Evolutionary conservation across 2,329 filamentous ascomycete species (phyloP).

Genomic region (Geosmithia putterillii): DNA sequence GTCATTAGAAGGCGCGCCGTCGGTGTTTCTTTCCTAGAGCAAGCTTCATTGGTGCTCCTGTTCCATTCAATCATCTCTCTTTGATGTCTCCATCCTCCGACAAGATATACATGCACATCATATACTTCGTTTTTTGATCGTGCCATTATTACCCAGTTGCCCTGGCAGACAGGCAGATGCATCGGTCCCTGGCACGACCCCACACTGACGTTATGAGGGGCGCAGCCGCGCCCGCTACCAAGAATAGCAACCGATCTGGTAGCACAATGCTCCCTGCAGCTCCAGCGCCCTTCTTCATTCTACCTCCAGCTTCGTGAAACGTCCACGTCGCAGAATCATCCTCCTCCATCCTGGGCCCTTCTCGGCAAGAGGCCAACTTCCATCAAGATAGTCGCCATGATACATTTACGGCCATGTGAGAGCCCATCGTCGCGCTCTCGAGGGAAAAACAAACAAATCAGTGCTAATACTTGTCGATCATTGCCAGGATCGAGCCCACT

Average conservation of each 20-base stretch:
- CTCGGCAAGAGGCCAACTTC: no score
- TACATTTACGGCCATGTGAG: neutral
- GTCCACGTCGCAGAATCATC: neutral
- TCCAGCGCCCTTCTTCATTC: no score
- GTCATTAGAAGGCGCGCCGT: no score
- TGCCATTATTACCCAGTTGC: neutral
- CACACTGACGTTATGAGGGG: neutral
- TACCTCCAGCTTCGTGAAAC: neutral
- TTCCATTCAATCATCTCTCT: no score
- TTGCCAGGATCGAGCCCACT: constrained; percentile 58
- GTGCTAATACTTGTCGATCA: neutral
- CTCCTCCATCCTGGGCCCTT: neutral
- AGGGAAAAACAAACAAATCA: neutral
- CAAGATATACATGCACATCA: no score
- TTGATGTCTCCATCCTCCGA: no score
- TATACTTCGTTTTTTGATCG: no score
- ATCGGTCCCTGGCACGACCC: no score
- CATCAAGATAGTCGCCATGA: neutral
- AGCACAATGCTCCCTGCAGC: neutral
- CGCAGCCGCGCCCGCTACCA: neutral
- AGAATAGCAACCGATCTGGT: neutral
- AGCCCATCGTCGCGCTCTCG: neutral
- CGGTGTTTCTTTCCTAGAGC: no score
- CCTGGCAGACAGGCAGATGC: no score
- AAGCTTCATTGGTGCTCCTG: no score